Conservation (phyloP, 2,329 filamentous ascomycete genomes). For the Cadophora gregata region DNA sequence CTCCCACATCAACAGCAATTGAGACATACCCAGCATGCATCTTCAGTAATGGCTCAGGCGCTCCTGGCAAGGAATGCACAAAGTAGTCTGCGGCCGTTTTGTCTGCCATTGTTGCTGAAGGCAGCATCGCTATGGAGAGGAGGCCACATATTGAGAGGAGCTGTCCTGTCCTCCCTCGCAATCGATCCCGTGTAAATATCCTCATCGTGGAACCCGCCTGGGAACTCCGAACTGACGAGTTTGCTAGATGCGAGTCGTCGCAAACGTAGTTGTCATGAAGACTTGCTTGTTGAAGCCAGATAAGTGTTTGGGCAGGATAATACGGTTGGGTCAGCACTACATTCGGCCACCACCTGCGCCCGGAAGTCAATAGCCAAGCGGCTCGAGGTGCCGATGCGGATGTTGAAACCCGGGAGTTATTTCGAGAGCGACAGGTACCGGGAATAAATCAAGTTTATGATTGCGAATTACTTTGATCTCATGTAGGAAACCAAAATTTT, state of each 20-base stretch:
- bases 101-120: slow-evolving; percentile 50
- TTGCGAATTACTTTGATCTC: background rate
- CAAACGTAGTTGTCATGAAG: slow-evolving; percentile 18
- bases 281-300: slow-evolving; percentile 15
- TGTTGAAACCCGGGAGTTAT: slow-evolving; percentile 17
- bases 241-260: slow-evolving; percentile 9
- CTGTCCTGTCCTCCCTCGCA: slow-evolving; percentile 22
- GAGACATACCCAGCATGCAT: slow-evolving; percentile 93
- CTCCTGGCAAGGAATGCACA: slow-evolving; percentile 82
- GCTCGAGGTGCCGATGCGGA: background rate
- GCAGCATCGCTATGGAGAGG: slow-evolving; percentile 53
- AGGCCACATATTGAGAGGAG: slow-evolving; percentile 41
- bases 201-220: slow-evolving; percentile 37
- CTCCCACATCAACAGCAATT: background rate
- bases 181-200: slow-evolving; percentile 32
- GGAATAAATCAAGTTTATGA: no score
- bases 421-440: background rate
- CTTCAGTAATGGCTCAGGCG: slow-evolving; percentile 81
- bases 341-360: background rate
- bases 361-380: slow-evolving; percentile 9
- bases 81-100: slow-evolving; percentile 86
- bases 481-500: background rate
- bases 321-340: background rate
- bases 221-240: slow-evolving; percentile 1
- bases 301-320: background rate